Evolutionary conservation across 805 yeast genomes (phyloP), one percentile per base, ranked within the genome.

Genomic region (Saccharomycopsis fermentans): DNA sequence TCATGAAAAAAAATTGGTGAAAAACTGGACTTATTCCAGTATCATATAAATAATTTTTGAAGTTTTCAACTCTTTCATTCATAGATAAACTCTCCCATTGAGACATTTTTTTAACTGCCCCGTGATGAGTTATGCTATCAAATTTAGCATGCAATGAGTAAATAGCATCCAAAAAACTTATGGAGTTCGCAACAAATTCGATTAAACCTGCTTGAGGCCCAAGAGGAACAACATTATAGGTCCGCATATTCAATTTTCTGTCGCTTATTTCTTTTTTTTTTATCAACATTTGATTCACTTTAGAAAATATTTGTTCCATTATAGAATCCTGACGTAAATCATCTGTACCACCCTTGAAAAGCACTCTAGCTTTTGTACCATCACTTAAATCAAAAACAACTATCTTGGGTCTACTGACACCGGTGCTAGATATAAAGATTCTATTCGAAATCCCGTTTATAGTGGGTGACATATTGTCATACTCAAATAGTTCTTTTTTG

Each of bases 251-350:
- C 59, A 92, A 72, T 1, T 74, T 70, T n/a, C 91, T 69, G 55
- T 72, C 76, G 27, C 83, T 69, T 0, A 92, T 76, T 35, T 79
- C 80, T 56, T 76, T 76, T 65, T 87, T 82, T 26, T 73, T 73
- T 11, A 64, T 69, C 58, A 92, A 76, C 39, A 90, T 78, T 14
- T 74, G 70, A 66, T 91, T 90, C 16, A 90, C 96, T 65, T 90
- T 88, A 21, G 79, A 86, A 69, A 95, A 94, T 1, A 92, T 98
- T 68, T 94, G 98, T 69, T 92, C 95, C 99, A 94, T 95, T 58
- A 94, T 89, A 0, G 96, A 87, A 71, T 94, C 99, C 71, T 95
- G 99, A 55, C 98, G 74, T 56, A 94, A 73, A 71, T 94, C 99
- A 71, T 94, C 99, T 9, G 88, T 79, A 5, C 96, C 90, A 27